Conservation (phyloP, 768 basidiomycete genomes). For the Chiua virens region DNA sequence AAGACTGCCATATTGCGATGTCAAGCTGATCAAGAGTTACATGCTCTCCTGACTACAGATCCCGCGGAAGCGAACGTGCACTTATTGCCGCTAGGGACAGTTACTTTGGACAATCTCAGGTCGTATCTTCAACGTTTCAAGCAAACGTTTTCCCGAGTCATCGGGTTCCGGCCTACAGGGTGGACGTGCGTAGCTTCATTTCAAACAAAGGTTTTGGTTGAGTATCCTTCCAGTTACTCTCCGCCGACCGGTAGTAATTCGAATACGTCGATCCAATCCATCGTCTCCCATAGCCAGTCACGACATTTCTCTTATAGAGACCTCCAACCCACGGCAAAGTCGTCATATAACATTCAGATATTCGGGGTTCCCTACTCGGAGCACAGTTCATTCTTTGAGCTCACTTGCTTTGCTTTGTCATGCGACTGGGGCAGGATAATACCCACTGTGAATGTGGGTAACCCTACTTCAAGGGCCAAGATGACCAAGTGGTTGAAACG, state of each 20-base stretch:
- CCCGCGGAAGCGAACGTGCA: constrained; percentile 81
- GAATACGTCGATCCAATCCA: constrained; percentile 60
- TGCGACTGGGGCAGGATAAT: constrained; percentile 87
- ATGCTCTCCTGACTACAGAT: constrained; percentile 72
- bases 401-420: constrained; percentile 93
- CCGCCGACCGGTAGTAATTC: constrained; percentile 63
- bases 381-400: constrained; percentile 93
- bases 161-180: constrained; percentile 92
- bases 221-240: constrained; percentile 49
- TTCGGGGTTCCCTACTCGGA: constrained; percentile 93
- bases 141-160: constrained; percentile 63
- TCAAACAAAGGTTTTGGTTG: background rate
- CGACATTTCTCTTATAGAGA: constrained; percentile 68
- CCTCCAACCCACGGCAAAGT: constrained; percentile 68
- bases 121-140: constrained; percentile 75
- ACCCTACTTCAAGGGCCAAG: constrained; percentile 68
- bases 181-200: constrained; percentile 72
- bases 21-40: constrained; percentile 80
- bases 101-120: constrained; percentile 76
- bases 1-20: constrained; percentile 84
- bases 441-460: constrained; percentile 91
- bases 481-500: constrained; percentile 88
- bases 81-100: constrained; percentile 73
- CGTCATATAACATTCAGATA: constrained; percentile 65
- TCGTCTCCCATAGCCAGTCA: constrained; percentile 67